Base-by-base conservation (phyloP, 179 eudicot species). In the Kewa caespitosa region DNA sequence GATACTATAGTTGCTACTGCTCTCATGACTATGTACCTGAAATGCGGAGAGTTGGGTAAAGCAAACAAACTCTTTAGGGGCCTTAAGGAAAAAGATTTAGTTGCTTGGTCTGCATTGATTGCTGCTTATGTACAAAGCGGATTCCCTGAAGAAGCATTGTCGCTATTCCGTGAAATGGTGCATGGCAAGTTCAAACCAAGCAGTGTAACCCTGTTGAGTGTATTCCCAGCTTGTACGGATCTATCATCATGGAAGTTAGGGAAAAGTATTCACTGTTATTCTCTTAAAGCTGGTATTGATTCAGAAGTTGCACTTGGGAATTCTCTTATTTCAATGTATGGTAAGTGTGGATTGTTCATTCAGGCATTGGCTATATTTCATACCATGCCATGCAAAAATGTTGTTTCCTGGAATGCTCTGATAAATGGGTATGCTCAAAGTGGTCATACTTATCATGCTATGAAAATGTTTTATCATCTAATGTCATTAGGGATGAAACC, bases 91-190 rank as follows among this genome's bases (percentile, higher is more conserved):
- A 91, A 79, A 83, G 93, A 91, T 88, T 60, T 86, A 69, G 87
- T 91, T 62, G 79, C 92, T 67, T 91, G 97, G 97, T 85, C 93
- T 43, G 93, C 97, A 30, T 62, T 85, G 4, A 87, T 91, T 60
- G 84, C 90, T 70, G 90, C 85, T 48, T 83, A 76, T 80, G 93
- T 77, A 64, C 97, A 91, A 80, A 79, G 85, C 74, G 90, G 92
- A 30, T 73, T 70, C 63, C 83, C 78, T 7, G 63, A 54, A 50
- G 88, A 87, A 38, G 97, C 92, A 38, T 38, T 87, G 27, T 81
- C 81, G 70, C 62, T 89, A 50, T 90, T 89, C 77, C 79, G 86
- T 41, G 85, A 87, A 38, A 91, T 91, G 97, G 69, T 80, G 78
- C 75, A 79, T 65, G 81, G 74, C 54, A 73, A 85, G 48, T 32